Percentiles rank a stretch among this genome's conserved stretches.
These are phyloP conservation scores for Orbilia ellipsospora DNA, from an alignment of 2,329 filamentous ascomycete genomes.

Conservation along the genomic window DNA sequence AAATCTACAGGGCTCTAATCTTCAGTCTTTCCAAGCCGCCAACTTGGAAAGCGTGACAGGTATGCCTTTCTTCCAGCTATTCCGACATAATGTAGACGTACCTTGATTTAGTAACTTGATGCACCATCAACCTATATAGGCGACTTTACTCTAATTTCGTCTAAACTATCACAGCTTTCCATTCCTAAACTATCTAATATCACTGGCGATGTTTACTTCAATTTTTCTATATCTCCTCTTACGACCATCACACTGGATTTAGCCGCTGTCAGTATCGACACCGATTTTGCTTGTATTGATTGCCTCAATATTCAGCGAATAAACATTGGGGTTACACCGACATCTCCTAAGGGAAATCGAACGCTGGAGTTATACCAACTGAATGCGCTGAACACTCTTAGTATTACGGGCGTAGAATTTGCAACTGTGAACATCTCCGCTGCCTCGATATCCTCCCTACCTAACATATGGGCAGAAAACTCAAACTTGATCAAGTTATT, in stretches of 20 bases:
- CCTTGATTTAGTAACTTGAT: neutral
- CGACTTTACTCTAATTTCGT: slow-evolving; percentile 33
- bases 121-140: slow-evolving; percentile 8
- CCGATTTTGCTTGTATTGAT: slow-evolving; percentile 13
- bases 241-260: neutral
- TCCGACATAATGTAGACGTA: neutral
- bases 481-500: slow-evolving; percentile 5
- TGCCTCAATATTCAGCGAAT: slow-evolving; percentile 26
- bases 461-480: slow-evolving; percentile 22
- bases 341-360: slow-evolving; percentile 16
- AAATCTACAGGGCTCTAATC: slow-evolving; percentile 8
- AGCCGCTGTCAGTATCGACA: neutral
- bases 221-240: slow-evolving; percentile 14
- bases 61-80: neutral
- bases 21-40: slow-evolving; percentile 10
- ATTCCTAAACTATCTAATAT: slow-evolving; percentile 19
- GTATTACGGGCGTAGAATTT: slow-evolving; percentile 10
- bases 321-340: slow-evolving; percentile 4
- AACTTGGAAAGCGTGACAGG: slow-evolving; percentile 21
- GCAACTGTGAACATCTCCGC: slow-evolving; percentile 21
- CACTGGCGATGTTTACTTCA: slow-evolving; percentile 25
- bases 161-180: slow-evolving; percentile 1
- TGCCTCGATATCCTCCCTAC: slow-evolving; percentile 10
- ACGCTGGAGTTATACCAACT: slow-evolving; percentile 8
- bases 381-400: slow-evolving; percentile 11